These are phyloP conservation scores for Daldinia loculata DNA, from an alignment of 495 filamentous ascomycete species.

Conservation along the genomic window DNA sequence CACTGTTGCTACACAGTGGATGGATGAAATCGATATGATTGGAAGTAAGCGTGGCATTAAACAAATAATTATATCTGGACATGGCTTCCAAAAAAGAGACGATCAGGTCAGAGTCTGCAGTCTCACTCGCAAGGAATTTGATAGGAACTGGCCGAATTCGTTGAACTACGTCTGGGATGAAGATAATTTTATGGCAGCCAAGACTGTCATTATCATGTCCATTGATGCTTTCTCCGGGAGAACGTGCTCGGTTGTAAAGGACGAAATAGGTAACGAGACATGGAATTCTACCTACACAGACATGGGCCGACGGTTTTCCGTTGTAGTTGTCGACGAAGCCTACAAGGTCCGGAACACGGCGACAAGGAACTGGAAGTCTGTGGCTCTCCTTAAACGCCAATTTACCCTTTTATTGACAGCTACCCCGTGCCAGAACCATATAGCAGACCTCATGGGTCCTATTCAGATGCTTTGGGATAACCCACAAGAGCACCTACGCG, in stretches of 20 bases:
- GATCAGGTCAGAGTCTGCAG: neutral
- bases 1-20: constrained; percentile 41
- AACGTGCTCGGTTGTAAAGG: constrained; percentile 17
- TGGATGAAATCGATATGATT: constrained; percentile 29
- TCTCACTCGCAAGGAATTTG: constrained; percentile 15
- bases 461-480: constrained; percentile 36
- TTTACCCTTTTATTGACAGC: constrained; percentile 44
- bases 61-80: constrained; percentile 32
- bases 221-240: constrained; percentile 40
- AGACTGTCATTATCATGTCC: constrained; percentile 27
- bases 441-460: constrained; percentile 38
- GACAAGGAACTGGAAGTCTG: constrained; percentile 35
- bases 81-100: constrained; percentile 6
- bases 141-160: constrained; percentile 5
- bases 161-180: constrained; percentile 40
- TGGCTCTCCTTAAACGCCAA: constrained; percentile 33
- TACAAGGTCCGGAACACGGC: constrained; percentile 36
- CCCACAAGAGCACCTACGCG: constrained; percentile 13
- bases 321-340: constrained; percentile 44
- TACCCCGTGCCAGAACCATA: constrained; percentile 39
- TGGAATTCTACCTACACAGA: constrained; percentile 35
- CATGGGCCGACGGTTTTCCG: constrained; percentile 31
- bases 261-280: neutral
- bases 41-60: constrained; percentile 4
- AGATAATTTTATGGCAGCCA: constrained; percentile 9